Conservation (phyloP, 805 yeast genomes). For the Teunomyces lycoperdinae region DNA sequence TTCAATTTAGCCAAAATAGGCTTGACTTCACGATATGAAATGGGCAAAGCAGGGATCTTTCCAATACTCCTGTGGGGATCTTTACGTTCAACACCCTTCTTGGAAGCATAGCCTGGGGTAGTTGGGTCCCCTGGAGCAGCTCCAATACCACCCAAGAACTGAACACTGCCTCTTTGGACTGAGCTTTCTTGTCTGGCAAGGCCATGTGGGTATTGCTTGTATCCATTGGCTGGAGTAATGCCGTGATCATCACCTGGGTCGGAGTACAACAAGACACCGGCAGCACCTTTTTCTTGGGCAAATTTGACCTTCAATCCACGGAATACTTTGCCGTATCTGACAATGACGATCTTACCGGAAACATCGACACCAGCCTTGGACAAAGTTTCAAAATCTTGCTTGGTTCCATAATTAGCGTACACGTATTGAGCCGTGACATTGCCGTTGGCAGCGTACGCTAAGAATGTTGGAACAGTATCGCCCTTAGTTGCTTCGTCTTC, state of each 20-base stretch:
- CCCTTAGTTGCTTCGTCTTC: constrained; percentile 41
- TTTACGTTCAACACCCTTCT: constrained; percentile 34
- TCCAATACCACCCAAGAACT: constrained; percentile 48
- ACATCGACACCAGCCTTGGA: constrained; percentile 40
- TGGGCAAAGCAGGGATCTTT: constrained; percentile 41
- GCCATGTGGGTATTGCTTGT: constrained; percentile 57
- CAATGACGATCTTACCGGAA: constrained; percentile 56
- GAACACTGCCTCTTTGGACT: constrained; percentile 62
- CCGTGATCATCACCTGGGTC: constrained; percentile 62
- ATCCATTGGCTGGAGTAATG: constrained; percentile 56
- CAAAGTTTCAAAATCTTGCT: constrained; percentile 50
- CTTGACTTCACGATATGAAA: constrained; percentile 42
- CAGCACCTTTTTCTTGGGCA: constrained; percentile 62
- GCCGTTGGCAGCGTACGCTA: constrained; percentile 66
- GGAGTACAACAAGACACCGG: constrained; percentile 55
- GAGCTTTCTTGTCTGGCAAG: constrained; percentile 62
- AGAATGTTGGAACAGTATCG: constrained; percentile 49
- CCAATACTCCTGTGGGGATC: constrained; percentile 36
- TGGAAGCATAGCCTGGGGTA: constrained; percentile 68
- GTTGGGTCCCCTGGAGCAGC: constrained; percentile 74
- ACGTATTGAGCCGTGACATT: constrained; percentile 54
- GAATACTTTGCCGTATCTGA: constrained; percentile 49
- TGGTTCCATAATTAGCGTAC: constrained; percentile 59
- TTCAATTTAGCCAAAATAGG: constrained; percentile 41
- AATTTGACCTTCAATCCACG: constrained; percentile 57